phyloP scores from a whole-genome alignment of 805 yeast genomes.

The Wickerhamiella spandovensis region DNA sequence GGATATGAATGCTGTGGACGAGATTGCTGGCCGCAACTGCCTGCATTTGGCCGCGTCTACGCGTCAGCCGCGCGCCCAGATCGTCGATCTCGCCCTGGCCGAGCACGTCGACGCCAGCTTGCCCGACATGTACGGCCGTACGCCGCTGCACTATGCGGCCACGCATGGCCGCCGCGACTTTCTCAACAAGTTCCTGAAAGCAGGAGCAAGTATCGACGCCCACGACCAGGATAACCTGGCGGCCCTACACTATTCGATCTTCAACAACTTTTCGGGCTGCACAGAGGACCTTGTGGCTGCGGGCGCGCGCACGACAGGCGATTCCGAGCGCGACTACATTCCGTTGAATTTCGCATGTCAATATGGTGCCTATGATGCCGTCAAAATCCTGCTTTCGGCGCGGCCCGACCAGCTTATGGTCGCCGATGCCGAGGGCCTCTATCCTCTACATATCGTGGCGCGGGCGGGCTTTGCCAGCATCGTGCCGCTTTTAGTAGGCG shows the following conservation, averaged over 20 bases:
- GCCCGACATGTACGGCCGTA: constrained; percentile 42
- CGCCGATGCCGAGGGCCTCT: constrained; percentile 72
- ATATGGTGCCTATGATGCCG: constrained; percentile 60
- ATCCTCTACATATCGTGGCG: constrained; percentile 80
- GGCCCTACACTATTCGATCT: constrained; percentile 69
- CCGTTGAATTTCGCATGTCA: constrained; percentile 77
- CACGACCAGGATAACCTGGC: constrained; percentile 41
- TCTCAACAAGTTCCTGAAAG: constrained; percentile 30
- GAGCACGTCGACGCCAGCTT: constrained; percentile 20
- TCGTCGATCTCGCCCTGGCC: constrained; percentile 22
- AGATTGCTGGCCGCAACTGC: constrained; percentile 56
- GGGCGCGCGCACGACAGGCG: constrained; percentile 31
- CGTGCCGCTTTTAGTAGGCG: constrained; percentile 46
- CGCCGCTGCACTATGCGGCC: constrained; percentile 80
- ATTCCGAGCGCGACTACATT: constrained; percentile 34
- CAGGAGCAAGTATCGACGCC: constrained; percentile 25
- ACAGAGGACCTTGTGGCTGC: constrained; percentile 37
- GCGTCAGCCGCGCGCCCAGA: constrained; percentile 15
- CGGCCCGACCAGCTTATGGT: constrained; percentile 28
- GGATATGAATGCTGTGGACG: constrained; percentile 53
- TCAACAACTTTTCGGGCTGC: constrained; percentile 45
- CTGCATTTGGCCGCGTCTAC: constrained; percentile 48
- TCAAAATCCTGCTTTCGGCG: constrained; percentile 43
- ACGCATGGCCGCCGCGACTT: constrained; percentile 35
- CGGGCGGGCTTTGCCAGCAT: constrained; percentile 64